These are phyloP conservation scores for Calonectria hawksworthii DNA, from an alignment of 2,329 filamentous ascomycete species.

Conservation along the genomic window DNA sequence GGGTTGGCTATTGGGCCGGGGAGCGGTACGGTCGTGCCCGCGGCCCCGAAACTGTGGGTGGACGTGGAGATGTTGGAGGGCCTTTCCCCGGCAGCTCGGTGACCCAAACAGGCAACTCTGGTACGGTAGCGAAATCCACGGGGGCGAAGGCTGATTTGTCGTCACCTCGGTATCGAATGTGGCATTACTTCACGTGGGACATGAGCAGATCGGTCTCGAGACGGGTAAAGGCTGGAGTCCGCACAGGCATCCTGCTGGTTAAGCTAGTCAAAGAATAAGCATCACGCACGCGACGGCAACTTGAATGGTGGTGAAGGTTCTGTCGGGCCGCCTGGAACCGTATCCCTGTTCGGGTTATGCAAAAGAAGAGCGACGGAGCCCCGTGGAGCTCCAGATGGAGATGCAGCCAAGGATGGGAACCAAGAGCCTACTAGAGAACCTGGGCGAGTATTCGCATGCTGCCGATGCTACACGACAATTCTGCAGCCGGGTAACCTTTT, in stretches of 20 bases:
- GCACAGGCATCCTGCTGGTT: background rate
- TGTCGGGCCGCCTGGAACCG: background rate
- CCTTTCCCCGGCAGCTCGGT: constrained; percentile 34
- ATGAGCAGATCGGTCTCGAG: constrained; percentile 1
- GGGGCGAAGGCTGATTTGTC: background rate
- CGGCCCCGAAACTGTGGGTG: constrained; percentile 16
- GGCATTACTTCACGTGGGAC: constrained; percentile 44
- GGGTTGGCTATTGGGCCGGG: constrained; percentile 33
- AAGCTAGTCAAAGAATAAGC: background rate
- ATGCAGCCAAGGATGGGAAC: background rate
- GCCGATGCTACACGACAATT: background rate
- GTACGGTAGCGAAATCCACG: background rate
- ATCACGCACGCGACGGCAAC: constrained; percentile 19
- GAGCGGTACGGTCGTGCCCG: background rate
- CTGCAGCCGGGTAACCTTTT: constrained; percentile 8
- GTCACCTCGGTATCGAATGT: constrained; percentile 43
- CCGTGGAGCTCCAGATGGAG: background rate
- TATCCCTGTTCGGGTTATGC: background rate
- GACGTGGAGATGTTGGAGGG: constrained; percentile 28
- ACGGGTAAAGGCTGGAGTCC: background rate
- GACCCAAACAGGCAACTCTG: constrained; percentile 41
- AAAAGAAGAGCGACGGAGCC: background rate
- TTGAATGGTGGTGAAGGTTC: constrained; percentile 16
- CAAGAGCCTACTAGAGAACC: background rate
- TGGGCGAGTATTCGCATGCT: background rate